Evolutionary conservation across 179 eudicot genomes (phyloP).

Genomic region (Beta macrorhiza): DNA sequence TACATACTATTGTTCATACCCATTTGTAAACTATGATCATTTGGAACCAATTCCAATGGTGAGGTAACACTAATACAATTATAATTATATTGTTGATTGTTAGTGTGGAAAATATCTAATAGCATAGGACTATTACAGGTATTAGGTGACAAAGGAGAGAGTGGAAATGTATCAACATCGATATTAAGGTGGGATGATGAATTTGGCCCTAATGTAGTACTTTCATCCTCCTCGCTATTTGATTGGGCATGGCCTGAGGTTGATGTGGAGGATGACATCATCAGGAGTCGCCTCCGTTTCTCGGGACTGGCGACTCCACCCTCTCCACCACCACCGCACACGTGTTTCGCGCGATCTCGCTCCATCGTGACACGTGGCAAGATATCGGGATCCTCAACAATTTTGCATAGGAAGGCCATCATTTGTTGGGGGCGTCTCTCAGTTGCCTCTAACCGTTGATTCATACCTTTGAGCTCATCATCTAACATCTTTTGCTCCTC

Average conservation of each 20-base stretch:
- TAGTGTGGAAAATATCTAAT: background rate
- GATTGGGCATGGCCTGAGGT: conserved; percentile 34
- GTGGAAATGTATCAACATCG: conserved; percentile 10
- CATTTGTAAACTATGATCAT: background rate
- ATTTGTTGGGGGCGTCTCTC: conserved; percentile 88
- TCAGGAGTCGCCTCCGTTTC: conserved; percentile 24
- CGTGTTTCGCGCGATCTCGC: conserved; percentile 34
- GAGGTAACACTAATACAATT: background rate
- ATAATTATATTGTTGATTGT: conserved; percentile 12
- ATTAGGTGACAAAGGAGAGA: conserved; percentile 22
- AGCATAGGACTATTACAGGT: conserved; percentile 20
- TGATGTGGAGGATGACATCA: conserved; percentile 20
- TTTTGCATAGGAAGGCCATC: conserved; percentile 72
- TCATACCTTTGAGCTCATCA: conserved; percentile 59
- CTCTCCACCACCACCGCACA: conserved; percentile 16
- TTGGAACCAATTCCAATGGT: conserved; percentile 11
- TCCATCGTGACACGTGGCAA: conserved; percentile 58
- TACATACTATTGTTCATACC: background rate
- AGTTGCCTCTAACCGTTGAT: conserved; percentile 61
- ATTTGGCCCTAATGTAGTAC: conserved; percentile 7
- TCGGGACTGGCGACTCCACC: conserved; percentile 23
- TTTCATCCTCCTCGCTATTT: conserved; percentile 32
- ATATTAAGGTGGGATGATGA: conserved; percentile 11
- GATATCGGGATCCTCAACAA: conserved; percentile 72
- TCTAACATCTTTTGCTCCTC: conserved; percentile 67